These are phyloP conservation scores for Thymus quinquecostatus DNA, from an alignment of 257 asterid species.

Conservation along the genomic window DNA sequence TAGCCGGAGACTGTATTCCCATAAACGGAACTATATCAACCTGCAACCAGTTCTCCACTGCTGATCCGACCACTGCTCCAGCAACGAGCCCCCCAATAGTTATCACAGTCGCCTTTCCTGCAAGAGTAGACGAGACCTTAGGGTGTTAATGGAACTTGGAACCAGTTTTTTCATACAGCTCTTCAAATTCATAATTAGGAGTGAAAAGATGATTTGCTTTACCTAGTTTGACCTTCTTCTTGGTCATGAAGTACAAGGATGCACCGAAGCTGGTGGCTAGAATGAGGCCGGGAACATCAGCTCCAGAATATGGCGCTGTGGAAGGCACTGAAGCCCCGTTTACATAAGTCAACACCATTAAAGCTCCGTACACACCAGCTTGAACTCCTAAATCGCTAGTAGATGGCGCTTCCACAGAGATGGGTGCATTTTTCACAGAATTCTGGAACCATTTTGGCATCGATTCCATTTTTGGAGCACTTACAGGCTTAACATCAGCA, in stretches of 20 bases:
- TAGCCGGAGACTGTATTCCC: conserved; percentile 89
- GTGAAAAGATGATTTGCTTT: conserved; percentile 32
- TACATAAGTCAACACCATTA: conserved; percentile 78
- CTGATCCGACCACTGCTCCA: conserved; percentile 96
- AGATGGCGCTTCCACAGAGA: conserved; percentile 81
- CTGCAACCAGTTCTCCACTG: conserved; percentile 92
- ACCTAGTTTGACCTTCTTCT: conserved; percentile 90
- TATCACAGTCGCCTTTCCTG: conserved; percentile 93
- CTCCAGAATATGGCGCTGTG: conserved; percentile 59
- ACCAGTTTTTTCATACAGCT: neutral
- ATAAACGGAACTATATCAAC: conserved; percentile 91
- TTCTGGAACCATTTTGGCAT: conserved; percentile 89
- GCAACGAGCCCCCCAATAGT: conserved; percentile 96
- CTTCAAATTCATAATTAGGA: neutral
- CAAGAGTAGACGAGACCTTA: neutral
- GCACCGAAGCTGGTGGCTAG: conserved; percentile 96
- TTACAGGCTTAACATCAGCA: conserved; percentile 88
- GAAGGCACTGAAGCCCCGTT: conserved; percentile 80
- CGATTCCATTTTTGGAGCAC: conserved; percentile 58
- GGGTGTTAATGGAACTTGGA: neutral
- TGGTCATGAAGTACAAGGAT: conserved; percentile 93
- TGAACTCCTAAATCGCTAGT: conserved; percentile 84
- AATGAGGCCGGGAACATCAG: conserved; percentile 91
- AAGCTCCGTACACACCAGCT: conserved; percentile 97
- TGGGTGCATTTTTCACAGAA: conserved; percentile 54